Percentiles rank a stretch among this genome's conserved stretches.
Conservation (phyloP, 2,329 filamentous ascomycete species). For the Taxawa tesnikishii region DNA sequence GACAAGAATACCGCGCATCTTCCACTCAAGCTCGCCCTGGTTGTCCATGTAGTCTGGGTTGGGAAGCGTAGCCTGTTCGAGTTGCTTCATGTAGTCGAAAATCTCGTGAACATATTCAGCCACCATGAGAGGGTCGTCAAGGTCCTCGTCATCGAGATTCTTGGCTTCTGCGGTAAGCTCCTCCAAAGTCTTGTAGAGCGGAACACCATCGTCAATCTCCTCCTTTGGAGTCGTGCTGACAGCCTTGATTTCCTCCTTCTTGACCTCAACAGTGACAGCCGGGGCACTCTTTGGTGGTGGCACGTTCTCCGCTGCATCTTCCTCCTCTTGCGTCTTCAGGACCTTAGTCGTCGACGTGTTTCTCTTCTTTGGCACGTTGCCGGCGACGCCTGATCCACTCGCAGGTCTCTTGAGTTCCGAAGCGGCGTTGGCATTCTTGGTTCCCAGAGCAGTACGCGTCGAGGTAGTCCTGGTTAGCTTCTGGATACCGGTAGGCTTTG, state of each 20-base stretch:
- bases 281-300: slow-evolving; percentile 48
- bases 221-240: slow-evolving; percentile 15
- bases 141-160: slow-evolving; percentile 72
- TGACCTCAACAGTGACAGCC: slow-evolving; percentile 35
- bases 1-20: slow-evolving; percentile 91
- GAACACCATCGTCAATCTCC: slow-evolving; percentile 20
- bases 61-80: slow-evolving; percentile 70
- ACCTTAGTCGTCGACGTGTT: slow-evolving; percentile 43
- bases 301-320: slow-evolving; percentile 47
- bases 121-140: slow-evolving; percentile 93
- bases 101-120: slow-evolving; percentile 96
- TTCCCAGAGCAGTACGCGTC: slow-evolving; percentile 48
- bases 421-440: slow-evolving; percentile 53
- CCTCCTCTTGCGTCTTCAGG: slow-evolving; percentile 44
- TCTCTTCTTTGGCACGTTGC: slow-evolving; percentile 55
- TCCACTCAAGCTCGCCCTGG: slow-evolving; percentile 94
- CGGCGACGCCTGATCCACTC: slow-evolving; percentile 58
- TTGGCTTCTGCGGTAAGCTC: slow-evolving; percentile 34
- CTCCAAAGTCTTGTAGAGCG: slow-evolving; percentile 17
- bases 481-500: slow-evolving; percentile 69
- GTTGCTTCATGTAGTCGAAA: slow-evolving; percentile 84
- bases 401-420: slow-evolving; percentile 59
- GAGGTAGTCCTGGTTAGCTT: slow-evolving; percentile 53
- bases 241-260: slow-evolving; percentile 16
- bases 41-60: slow-evolving; percentile 93